phyloP scores from a whole-genome alignment of 73 alveolate species.

The Symbiodinium pilosum region DNA sequence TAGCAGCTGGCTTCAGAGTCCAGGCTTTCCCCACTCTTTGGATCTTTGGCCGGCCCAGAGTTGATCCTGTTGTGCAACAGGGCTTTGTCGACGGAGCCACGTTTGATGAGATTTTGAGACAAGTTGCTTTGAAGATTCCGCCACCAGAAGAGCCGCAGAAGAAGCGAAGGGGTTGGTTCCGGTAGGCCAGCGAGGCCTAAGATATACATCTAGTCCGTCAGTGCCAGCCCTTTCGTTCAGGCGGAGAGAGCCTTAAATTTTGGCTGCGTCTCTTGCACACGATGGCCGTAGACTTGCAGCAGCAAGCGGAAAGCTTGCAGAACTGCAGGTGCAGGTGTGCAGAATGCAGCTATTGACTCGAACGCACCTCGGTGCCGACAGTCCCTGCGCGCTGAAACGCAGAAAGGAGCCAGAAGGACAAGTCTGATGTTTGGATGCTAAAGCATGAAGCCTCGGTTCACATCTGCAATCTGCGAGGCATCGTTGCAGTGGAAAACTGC shows the following conservation, averaged over 20 bases:
- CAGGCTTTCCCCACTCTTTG: conserved; percentile 80
- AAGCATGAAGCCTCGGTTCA: no score
- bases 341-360: not conserved
- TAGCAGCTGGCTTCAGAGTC: conserved; percentile 13
- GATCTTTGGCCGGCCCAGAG: conserved; percentile 70
- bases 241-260: not conserved
- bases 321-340: conserved; percentile 20
- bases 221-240: no score
- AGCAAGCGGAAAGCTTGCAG: conserved; percentile 5
- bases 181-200: not conserved
- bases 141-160: not conserved
- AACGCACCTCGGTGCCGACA: no score
- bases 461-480: not conserved
- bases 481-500: conserved; percentile 56
- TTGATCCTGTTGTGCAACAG: conserved; percentile 31
- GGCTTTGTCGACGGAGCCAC: conserved; percentile 36
- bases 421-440: no score
- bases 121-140: conserved; percentile 43
- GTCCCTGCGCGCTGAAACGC: not conserved
- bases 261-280: not conserved
- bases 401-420: conserved; percentile 1
- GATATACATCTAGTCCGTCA: no score
- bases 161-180: not conserved
- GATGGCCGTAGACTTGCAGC: not conserved
- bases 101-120: conserved; percentile 47